phyloP scores from a whole-genome alignment of 495 filamentous ascomycete genomes.

The Penicillium bialowiezense region DNA sequence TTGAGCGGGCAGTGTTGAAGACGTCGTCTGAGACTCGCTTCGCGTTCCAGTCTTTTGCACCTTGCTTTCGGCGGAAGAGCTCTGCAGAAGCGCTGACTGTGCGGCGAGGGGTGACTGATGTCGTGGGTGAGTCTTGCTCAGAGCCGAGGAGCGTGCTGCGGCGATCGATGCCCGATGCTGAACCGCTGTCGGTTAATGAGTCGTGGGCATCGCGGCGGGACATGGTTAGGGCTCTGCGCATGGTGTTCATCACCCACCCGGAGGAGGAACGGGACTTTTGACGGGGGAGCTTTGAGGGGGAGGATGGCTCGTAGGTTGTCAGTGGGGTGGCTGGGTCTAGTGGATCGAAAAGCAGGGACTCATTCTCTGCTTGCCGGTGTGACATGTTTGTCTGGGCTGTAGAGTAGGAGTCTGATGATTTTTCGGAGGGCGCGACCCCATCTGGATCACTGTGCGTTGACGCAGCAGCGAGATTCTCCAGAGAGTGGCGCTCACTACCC shows the following conservation, averaged over 20 bases:
- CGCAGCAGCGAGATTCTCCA: slow-evolving; percentile 19
- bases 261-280: slow-evolving; percentile 33
- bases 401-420: slow-evolving; percentile 60
- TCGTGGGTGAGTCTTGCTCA: not conserved
- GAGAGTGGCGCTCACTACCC: slow-evolving; percentile 27
- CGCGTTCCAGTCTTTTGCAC: slow-evolving; percentile 55
- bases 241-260: slow-evolving; percentile 52
- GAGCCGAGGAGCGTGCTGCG: slow-evolving; percentile 29
- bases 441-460: slow-evolving; percentile 28
- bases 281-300: slow-evolving; percentile 32
- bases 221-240: slow-evolving; percentile 52
- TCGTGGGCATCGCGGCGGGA: slow-evolving; percentile 24
- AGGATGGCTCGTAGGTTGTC: slow-evolving; percentile 15
- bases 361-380: slow-evolving; percentile 63
- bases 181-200: slow-evolving; percentile 1
- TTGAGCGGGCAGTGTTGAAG: slow-evolving; percentile 14
- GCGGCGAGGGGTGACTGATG: slow-evolving; percentile 41
- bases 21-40: slow-evolving; percentile 25
- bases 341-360: slow-evolving; percentile 50
- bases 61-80: slow-evolving; percentile 59
- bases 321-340: slow-evolving; percentile 8
- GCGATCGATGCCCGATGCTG: slow-evolving; percentile 36
- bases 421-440: slow-evolving; percentile 27
- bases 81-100: slow-evolving; percentile 58
- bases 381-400: slow-evolving; percentile 64